Base-by-base conservation (phyloP, 306 rosid genomes). In the Bauhinia variegata region DNA sequence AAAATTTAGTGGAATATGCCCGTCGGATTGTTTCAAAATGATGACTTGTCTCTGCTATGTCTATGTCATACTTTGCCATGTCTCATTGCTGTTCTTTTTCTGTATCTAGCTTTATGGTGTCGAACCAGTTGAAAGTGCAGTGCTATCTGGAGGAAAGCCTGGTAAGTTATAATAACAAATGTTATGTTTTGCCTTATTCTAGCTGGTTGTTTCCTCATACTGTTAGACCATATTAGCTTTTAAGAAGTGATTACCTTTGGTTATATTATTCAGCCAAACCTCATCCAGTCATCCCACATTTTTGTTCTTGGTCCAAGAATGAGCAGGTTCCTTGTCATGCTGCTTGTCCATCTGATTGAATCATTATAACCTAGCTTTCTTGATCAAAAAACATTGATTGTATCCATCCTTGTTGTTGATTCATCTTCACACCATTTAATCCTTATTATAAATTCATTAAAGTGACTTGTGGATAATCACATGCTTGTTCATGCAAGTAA, bases 61-160 rank as follows among this genome's bases (percentile, higher is more conserved):
- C 23, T 17, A 44, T 34, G 37, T 44, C 36, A 6, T n/a, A n/a
- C n/a, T n/a, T 67, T 50, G 19, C 50, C 23, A 39, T 43, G 55
- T 70, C 49, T 75, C 55, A 65, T 37, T 50, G 55, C 66, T 14
- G 0, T 63, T 52, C 44, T 73, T 44, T 56, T 39, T 19, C 53
- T 63, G 57, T 78, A n/a, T 76, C 52, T 65, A 85, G 96, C 70
- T 90, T 69, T 65, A 71, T 80, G 95, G 92, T 5, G 84, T 90
- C 60, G 96, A 90, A 75, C 96, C 96, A 19, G 72, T 71, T 57
- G 96, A 90, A 75, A 90, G 92, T 72, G 78, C 87, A 8, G 92
- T 87, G 74, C 88, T 90, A 39, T 82, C 95, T 23, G 96, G 96
- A 8, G 96, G 96, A 71, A 87, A 90, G 71, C 95, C 92, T 48